A percentile compares a stretch with the other conserved stretches of the same genome.
phyloP scores from a whole-genome alignment of 176 grass and related monocot genomes.

The Chrysopogon serrulatus region DNA sequence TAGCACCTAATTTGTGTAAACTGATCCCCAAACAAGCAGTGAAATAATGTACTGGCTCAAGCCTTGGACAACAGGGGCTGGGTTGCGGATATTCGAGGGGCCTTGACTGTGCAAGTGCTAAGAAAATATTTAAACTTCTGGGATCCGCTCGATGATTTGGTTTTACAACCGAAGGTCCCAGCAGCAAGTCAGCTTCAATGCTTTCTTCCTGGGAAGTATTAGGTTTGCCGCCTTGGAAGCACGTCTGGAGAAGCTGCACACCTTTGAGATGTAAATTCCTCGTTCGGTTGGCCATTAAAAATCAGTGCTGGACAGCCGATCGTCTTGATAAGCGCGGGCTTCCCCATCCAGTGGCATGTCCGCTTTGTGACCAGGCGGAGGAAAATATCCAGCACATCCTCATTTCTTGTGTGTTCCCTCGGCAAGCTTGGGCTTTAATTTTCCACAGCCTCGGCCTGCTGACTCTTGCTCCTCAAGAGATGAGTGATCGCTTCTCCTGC shows the following conservation, averaged over 20 bases:
- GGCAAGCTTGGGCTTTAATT: background rate
- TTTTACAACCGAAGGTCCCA: background rate
- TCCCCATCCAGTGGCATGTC: background rate
- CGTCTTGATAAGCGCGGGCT: background rate
- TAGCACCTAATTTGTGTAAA: background rate
- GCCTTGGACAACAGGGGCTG: background rate
- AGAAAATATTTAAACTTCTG: background rate
- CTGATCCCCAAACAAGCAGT: background rate
- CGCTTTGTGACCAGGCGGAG: background rate
- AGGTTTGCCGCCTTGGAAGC: background rate
- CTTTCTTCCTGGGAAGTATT: background rate
- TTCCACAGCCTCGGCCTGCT: background rate
- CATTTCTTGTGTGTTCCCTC: background rate
- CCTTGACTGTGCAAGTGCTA: background rate
- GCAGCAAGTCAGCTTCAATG: background rate
- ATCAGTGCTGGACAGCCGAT: background rate
- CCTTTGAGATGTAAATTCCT: background rate
- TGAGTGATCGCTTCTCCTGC: background rate
- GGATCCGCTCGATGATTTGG: background rate
- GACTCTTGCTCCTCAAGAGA: background rate
- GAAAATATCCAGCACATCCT: background rate
- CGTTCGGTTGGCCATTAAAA: background rate
- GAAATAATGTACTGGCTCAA: background rate
- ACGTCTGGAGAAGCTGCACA: background rate
- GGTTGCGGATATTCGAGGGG: background rate